These are phyloP conservation scores for Globisporangium perplexum DNA, from an alignment of 352 stramenopile genomes.

Conservation along the genomic window DNA sequence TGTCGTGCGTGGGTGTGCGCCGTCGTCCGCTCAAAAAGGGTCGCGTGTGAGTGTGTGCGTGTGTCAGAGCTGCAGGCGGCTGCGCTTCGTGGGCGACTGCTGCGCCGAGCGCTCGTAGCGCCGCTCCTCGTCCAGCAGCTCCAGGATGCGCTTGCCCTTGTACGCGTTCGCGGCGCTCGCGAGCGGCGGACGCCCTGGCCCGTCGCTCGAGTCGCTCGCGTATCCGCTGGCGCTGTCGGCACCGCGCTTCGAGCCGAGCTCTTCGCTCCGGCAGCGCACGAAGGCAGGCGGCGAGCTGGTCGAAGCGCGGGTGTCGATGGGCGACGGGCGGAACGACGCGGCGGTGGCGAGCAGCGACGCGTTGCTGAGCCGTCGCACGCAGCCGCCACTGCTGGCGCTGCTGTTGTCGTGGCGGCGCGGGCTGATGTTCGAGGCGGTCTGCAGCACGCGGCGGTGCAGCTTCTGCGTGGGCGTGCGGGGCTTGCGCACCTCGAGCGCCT, in stretches of 20 bases:
- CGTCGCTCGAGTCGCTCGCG: slow-evolving; percentile 19
- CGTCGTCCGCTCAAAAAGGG: too few relatives aligned
- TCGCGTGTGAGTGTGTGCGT: too few relatives aligned
- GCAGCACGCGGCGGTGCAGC: slow-evolving; percentile 41
- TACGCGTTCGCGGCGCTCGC: slow-evolving; percentile 28
- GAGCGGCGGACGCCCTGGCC: slow-evolving; percentile 15
- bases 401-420: slow-evolving; percentile 38
- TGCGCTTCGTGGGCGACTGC: slow-evolving; percentile 55
- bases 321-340: not conserved
- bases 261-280: slow-evolving; percentile 37
- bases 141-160: slow-evolving; percentile 69
- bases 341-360: not conserved
- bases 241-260: slow-evolving; percentile 10
- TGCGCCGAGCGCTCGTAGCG: slow-evolving; percentile 38
- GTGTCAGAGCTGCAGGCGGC: slow-evolving; percentile 17
- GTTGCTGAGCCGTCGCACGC: slow-evolving; percentile 7
- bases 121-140: slow-evolving; percentile 74
- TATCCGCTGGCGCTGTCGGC: slow-evolving; percentile 28
- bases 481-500: slow-evolving; percentile 30
- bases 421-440: slow-evolving; percentile 59
- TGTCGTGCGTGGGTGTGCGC: slow-evolving; percentile 3
- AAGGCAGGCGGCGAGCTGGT: not conserved
- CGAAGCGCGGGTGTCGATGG: not conserved
- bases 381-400: slow-evolving; percentile 5
- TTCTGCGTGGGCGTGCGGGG: slow-evolving; percentile 64